Evolutionary conservation across 345 rosid species (phyloP).

Genomic region (Stellera chamaejasme): DNA sequence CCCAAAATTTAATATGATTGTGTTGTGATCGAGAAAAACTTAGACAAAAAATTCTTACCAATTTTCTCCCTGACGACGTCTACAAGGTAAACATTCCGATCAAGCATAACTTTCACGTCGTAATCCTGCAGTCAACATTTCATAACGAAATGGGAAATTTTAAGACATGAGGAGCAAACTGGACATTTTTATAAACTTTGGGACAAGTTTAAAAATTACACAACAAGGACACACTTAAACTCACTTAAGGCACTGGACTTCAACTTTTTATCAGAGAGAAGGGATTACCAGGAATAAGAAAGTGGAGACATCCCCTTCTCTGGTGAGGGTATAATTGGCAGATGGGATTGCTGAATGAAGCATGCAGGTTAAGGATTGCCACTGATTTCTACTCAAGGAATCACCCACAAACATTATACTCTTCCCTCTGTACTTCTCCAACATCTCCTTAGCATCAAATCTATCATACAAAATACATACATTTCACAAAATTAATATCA

Average conservation of each 20-base stretch:
- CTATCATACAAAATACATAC: conserved; percentile 18
- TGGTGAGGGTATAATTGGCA: conserved; percentile 26
- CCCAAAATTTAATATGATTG: too few relatives aligned
- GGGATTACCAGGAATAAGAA: conserved; percentile 33
- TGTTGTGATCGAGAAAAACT: too few relatives aligned
- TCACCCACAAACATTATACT: conserved; percentile 76
- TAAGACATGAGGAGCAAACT: too few relatives aligned
- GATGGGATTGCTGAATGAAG: conserved; percentile 47
- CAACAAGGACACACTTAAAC: not conserved
- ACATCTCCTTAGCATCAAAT: conserved; percentile 45
- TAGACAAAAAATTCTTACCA: conserved; percentile 13
- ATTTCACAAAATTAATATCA: not conserved
- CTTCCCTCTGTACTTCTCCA: conserved; percentile 50
- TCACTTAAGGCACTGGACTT: not conserved
- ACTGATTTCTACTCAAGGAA: conserved; percentile 67
- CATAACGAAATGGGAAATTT: too few relatives aligned
- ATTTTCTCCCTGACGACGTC: conserved; percentile 46
- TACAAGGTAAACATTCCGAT: conserved; percentile 57
- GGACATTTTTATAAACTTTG: too few relatives aligned
- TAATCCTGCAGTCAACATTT: conserved; percentile 37
- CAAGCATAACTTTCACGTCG: conserved; percentile 40
- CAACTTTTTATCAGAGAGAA: too few relatives aligned
- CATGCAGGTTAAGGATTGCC: conserved; percentile 78
- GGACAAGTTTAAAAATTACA: too few relatives aligned
- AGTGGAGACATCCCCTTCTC: conserved; percentile 36